These are phyloP conservation scores for Bryoerythrophyllum caledonicum DNA, from an alignment of 225 moss, liverwort and hornwort genomes.

Conservation along the genomic window DNA sequence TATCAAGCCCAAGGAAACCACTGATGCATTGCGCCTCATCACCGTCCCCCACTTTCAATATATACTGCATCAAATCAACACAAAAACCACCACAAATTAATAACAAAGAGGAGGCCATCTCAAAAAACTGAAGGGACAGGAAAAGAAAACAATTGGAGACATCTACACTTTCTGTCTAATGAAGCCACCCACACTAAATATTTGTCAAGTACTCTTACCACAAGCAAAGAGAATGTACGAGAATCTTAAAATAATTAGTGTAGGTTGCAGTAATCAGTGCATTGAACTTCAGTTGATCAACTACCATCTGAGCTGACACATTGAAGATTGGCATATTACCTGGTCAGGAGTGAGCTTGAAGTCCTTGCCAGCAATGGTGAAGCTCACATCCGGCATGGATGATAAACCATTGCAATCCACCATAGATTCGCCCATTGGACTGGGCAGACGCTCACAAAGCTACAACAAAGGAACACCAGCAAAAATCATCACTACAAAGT, in stretches of 20 bases:
- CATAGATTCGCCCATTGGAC: slow-evolving; percentile 62
- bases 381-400: slow-evolving; percentile 49
- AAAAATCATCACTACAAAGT: neutral
- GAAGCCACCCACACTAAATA: no score
- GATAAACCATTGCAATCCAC: slow-evolving; percentile 47
- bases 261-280: no score
- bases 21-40: slow-evolving; percentile 87
- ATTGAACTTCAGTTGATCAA: neutral
- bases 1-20: slow-evolving; percentile 85
- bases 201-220: no score
- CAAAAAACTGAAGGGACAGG: neutral
- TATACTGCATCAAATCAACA: slow-evolving; percentile 48
- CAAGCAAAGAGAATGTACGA: no score
- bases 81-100: neutral
- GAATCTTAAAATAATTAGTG: no score
- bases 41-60: slow-evolving; percentile 80
- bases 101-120: neutral
- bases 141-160: neutral
- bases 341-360: slow-evolving; percentile 77
- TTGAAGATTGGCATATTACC: slow-evolving; percentile 32
- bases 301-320: neutral
- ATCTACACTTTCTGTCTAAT: neutral
- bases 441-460: slow-evolving; percentile 60
- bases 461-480: slow-evolving; percentile 16
- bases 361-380: slow-evolving; percentile 54